phyloP scores from a whole-genome alignment of 345 rosid species.

The Citrus cavaleriei region DNA sequence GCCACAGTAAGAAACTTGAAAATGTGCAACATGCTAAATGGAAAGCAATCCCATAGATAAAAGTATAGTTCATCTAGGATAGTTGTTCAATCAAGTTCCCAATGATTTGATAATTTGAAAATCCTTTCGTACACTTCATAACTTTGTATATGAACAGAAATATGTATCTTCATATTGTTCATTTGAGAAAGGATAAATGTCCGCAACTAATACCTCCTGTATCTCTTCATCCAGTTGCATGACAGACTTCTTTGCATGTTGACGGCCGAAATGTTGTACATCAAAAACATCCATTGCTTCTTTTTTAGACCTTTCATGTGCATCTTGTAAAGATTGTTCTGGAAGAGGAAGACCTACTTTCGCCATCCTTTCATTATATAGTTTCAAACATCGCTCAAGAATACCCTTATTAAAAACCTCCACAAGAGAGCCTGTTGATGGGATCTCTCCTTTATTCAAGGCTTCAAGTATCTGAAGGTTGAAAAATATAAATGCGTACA shows the following conservation, averaged over 20 bases:
- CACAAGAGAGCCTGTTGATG: conserved; percentile 97
- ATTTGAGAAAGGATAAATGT: background rate
- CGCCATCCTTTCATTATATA: conserved; percentile 66
- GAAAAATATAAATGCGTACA: conserved; percentile 7
- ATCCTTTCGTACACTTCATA: background rate
- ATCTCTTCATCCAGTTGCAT: conserved; percentile 77
- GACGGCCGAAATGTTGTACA: conserved; percentile 92
- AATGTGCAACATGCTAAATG: background rate
- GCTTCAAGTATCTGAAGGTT: conserved; percentile 89
- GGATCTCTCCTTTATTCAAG: conserved; percentile 97
- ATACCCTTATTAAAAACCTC: conserved; percentile 96
- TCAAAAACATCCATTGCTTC: conserved; percentile 69
- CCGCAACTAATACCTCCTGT: conserved; percentile 54
- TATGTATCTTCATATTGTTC: background rate
- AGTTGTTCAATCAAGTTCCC: background rate
- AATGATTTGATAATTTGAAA: background rate
- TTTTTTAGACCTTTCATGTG: conserved; percentile 57
- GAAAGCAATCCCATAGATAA: background rate
- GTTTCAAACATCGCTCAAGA: conserved; percentile 78
- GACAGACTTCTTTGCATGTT: conserved; percentile 81
- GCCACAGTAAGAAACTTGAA: background rate
- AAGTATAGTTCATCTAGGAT: background rate
- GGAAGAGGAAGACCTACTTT: conserved; percentile 63
- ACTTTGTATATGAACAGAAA: background rate
- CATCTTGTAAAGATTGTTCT: conserved; percentile 57